Base-by-base conservation (phyloP, 805 yeast species). In the Lachancea cidri region DNA sequence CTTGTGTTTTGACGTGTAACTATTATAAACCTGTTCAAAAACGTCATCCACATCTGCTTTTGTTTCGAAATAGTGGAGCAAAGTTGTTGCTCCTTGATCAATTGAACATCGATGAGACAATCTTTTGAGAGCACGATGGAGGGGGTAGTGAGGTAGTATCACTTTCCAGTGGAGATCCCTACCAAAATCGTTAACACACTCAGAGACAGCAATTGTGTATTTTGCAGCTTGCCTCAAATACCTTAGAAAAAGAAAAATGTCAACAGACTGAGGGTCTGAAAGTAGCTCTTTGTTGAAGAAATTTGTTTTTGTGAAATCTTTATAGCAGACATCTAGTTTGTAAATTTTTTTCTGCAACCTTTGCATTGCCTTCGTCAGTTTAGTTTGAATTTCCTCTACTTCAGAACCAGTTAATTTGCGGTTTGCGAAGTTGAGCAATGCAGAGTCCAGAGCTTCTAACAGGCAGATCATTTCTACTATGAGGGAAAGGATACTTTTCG, bases 81-180 rank as follows among this genome's bases (percentile, higher is more conserved):
- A 67, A n/a, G 66, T 60, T 18, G 67, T 67, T 2, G 72, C 69
- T 15, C 78, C 78, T 47, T 70, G 70, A 51, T 74, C 79, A 27
- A 65, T 59, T 5, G 68, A 53, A 45, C 73, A 70, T 35, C 65
- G 72, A 24, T 50, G 55, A 0, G 74, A 68, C n/a, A 71, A 45
- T 29, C 73, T 60, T 33, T 62, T 61, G 9, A 74, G 38, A 0
- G 75, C 70, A 41, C 74, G 55, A 3, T 47, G 33, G 5, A 67
- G 43, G 2, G 77, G 72, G 44, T 73, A 70, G 16, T 58, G 57
- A 2, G 74, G 72, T 2, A 52, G 30, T 8, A 52, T 46, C 2
- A 71, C n/a, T 36, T 55, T 57, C 72, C 70, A 70, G n/a, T 47
- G 51, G n/a, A 46, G 41, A 22, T 47, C 47, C 4, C 40, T 31